Evolutionary conservation across 768 basidiomycete genomes (phyloP).

Genomic region (Podaxis sp.): DNA sequence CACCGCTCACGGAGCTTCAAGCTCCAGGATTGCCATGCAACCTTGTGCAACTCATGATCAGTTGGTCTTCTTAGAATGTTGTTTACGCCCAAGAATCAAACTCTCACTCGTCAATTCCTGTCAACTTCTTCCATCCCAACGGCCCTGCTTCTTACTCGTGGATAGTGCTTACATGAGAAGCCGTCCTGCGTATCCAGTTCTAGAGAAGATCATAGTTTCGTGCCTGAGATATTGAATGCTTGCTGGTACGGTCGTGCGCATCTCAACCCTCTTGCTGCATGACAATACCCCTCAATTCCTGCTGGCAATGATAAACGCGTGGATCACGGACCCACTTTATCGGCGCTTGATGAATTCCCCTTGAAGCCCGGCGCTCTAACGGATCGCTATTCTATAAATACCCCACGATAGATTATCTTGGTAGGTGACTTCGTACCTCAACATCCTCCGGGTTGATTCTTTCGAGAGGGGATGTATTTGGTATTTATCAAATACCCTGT

Average conservation of each 20-base stretch:
- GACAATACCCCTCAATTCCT: neutral
- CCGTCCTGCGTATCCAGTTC: neutral
- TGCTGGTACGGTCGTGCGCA: neutral
- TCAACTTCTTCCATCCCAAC: neutral
- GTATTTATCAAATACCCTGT: neutral
- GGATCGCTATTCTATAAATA: constrained; percentile 1
- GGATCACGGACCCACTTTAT: neutral
- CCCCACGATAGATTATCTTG: neutral
- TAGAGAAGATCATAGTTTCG: neutral
- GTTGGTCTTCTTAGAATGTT: neutral
- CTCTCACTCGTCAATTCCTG: neutral
- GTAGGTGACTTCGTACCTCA: neutral
- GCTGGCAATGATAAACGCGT: neutral
- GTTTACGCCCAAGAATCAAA: neutral
- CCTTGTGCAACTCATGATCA: neutral
- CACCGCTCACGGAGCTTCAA: neutral
- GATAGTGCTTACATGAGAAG: neutral
- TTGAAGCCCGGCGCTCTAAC: neutral
- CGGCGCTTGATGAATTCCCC: neutral
- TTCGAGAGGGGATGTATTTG: too few relatives aligned
- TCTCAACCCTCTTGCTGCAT: neutral
- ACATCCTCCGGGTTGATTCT: neutral
- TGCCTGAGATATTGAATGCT: neutral
- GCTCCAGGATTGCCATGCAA: neutral
- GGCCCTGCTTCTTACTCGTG: neutral